These are phyloP conservation scores for Rossbeevera mucosa DNA, from an alignment of 768 basidiomycete genomes.

Conservation along the genomic window DNA sequence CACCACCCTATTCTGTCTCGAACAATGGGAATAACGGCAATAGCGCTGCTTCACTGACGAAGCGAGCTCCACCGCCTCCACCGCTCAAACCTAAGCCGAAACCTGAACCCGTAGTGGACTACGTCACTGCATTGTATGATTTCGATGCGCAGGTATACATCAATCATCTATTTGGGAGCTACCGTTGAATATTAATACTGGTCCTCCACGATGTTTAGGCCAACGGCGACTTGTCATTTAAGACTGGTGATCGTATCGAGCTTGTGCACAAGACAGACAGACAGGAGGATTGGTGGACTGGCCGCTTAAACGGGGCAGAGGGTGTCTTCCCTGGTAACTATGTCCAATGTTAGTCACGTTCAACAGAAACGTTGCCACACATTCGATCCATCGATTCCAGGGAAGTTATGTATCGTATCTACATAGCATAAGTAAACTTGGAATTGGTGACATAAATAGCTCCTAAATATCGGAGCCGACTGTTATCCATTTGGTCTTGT, in stretches of 20 bases:
- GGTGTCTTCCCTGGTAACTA: constrained; percentile 86
- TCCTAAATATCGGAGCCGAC: constrained; percentile 15
- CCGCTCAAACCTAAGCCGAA: constrained; percentile 87
- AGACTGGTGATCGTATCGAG: constrained; percentile 86
- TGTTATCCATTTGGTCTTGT: neutral
- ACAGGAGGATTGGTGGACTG: constrained; percentile 97
- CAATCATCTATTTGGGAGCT: neutral
- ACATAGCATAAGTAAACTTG: neutral
- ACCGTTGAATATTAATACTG: neutral
- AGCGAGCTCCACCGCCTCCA: constrained; percentile 88
- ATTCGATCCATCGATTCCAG: neutral
- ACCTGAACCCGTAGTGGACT: constrained; percentile 54
- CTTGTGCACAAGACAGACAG: constrained; percentile 77
- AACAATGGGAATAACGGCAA: constrained; percentile 16
- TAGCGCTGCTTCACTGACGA: constrained; percentile 38
- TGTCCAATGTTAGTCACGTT: constrained; percentile 20
- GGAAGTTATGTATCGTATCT: neutral
- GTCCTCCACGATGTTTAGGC: constrained; percentile 43
- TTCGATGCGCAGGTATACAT: constrained; percentile 76
- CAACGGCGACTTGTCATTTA: constrained; percentile 89
- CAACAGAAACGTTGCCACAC: neutral
- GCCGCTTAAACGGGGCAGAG: constrained; percentile 71
- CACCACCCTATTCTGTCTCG: constrained; percentile 34
- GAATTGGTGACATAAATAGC: constrained; percentile 8
- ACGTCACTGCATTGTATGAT: constrained; percentile 92